Evolutionary conservation across 1,284 basidiomycete species (phyloP).

Genomic region (Xerocomus nothofagi): DNA sequence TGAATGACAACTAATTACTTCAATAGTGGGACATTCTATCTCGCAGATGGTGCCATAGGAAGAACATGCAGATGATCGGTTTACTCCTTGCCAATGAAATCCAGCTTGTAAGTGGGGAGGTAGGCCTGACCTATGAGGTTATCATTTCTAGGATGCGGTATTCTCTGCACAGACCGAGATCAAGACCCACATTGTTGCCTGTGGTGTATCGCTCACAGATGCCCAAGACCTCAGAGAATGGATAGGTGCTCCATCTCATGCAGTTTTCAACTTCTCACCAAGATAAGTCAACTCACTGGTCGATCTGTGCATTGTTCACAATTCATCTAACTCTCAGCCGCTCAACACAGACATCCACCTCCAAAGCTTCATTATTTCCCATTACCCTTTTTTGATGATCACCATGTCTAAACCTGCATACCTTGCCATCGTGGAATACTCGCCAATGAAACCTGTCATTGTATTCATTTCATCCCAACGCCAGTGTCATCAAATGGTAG

Average conservation of each 20-base stretch:
- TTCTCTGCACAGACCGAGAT: constrained; percentile 91
- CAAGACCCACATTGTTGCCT: constrained; percentile 91
- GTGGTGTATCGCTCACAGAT: constrained; percentile 94
- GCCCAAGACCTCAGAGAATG: constrained; percentile 96
- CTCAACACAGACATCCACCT: constrained; percentile 97
- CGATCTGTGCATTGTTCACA: constrained; percentile 3
- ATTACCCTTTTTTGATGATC: constrained; percentile 98
- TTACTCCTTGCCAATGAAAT: constrained; percentile 95
- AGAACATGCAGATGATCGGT: constrained; percentile 93
- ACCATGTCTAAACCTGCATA: constrained; percentile 99
- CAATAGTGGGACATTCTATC: constrained; percentile 95
- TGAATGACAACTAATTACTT: constrained; percentile 15
- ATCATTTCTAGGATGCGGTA: constrained; percentile 94
- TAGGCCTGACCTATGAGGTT: constrained; percentile 96
- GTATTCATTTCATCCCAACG: constrained; percentile 92
- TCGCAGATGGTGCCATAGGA: constrained; percentile 92
- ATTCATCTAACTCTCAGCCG: constrained; percentile 72
- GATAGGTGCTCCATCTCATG: constrained; percentile 92
- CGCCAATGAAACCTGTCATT: constrained; percentile 85
- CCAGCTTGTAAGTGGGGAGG: constrained; percentile 89
- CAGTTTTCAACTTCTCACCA: constrained; percentile 97
- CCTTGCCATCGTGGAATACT: constrained; percentile 89
- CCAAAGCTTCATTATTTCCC: constrained; percentile 93
- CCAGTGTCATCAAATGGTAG: constrained; percentile 91
- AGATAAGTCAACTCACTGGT: constrained; percentile 47